These are phyloP conservation scores for Linderniella brevidens DNA, from an alignment of 257 asterid genomes.

Conservation along the genomic window DNA sequence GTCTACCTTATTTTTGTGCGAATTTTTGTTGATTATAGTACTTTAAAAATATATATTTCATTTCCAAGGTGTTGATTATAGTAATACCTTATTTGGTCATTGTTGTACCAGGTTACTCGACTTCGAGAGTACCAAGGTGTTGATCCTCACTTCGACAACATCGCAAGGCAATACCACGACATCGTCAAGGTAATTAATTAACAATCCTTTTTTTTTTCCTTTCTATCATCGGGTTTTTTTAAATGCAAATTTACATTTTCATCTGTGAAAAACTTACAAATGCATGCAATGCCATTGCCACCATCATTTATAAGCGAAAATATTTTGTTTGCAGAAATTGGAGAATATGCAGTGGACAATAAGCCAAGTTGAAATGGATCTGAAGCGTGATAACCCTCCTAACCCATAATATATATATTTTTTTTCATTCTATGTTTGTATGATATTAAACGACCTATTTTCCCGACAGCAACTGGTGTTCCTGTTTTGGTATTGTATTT, in stretches of 20 bases:
- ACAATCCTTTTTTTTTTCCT: background rate
- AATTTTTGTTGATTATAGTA: background rate
- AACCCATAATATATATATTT: too few relatives aligned
- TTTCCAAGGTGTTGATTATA: background rate
- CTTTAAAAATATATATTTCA: conserved; percentile 5
- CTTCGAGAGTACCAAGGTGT: conserved; percentile 97
- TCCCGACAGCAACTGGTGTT: too few relatives aligned
- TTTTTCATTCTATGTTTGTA: too few relatives aligned
- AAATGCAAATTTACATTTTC: too few relatives aligned
- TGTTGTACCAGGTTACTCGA: conserved; percentile 52
- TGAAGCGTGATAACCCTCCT: conserved; percentile 28
- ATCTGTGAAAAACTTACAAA: too few relatives aligned
- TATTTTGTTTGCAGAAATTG: conserved; percentile 47
- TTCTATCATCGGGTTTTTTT: background rate
- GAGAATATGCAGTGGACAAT: conserved; percentile 96
- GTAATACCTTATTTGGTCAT: conserved; percentile 4
- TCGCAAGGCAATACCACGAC: conserved; percentile 93
- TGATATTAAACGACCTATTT: too few relatives aligned
- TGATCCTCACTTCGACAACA: conserved; percentile 89
- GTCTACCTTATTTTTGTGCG: background rate
- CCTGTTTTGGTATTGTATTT: too few relatives aligned
- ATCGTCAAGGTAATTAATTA: conserved; percentile 52
- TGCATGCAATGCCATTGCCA: too few relatives aligned
- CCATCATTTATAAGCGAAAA: background rate
- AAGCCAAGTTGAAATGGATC: conserved; percentile 93